Conservation (phyloP, 2,329 filamentous ascomycete species). For the Zymoseptoria pseudotritici region DNA sequence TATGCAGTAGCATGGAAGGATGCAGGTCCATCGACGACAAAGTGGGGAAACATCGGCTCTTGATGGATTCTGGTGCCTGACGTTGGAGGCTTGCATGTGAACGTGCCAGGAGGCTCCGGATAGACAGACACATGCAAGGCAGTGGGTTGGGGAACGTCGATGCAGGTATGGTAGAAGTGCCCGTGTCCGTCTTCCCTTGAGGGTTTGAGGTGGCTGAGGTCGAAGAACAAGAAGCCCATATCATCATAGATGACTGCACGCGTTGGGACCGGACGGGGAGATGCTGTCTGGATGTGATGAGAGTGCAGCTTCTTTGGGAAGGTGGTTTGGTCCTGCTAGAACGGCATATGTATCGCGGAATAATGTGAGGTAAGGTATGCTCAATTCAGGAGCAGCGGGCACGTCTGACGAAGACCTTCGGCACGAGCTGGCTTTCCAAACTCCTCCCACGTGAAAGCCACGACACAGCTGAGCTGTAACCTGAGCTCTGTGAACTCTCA, state of each 20-base stretch:
- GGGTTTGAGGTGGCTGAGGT: too few relatives aligned
- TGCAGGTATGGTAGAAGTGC: background rate
- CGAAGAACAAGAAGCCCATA: background rate
- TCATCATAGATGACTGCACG: background rate
- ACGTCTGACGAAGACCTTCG: too few relatives aligned
- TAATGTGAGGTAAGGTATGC: too few relatives aligned
- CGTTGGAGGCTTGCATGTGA: background rate
- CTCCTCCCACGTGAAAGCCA: too few relatives aligned
- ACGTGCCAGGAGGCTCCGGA: background rate
- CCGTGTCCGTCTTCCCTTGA: too few relatives aligned
- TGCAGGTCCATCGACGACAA: background rate
- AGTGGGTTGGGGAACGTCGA: background rate
- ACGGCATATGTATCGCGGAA: too few relatives aligned
- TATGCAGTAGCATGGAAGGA: background rate
- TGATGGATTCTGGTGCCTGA: background rate
- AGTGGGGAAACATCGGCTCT: background rate
- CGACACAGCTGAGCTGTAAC: too few relatives aligned
- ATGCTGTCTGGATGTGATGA: background rate
- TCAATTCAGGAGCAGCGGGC: too few relatives aligned
- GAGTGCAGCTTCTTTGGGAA: background rate
- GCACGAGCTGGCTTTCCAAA: too few relatives aligned
- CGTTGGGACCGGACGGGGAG: background rate
- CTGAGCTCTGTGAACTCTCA: too few relatives aligned
- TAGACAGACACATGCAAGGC: background rate
- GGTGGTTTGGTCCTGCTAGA: background rate